phyloP scores from a whole-genome alignment of 176 grass and related monocot species.

The Rhynchospora breviuscula region DNA sequence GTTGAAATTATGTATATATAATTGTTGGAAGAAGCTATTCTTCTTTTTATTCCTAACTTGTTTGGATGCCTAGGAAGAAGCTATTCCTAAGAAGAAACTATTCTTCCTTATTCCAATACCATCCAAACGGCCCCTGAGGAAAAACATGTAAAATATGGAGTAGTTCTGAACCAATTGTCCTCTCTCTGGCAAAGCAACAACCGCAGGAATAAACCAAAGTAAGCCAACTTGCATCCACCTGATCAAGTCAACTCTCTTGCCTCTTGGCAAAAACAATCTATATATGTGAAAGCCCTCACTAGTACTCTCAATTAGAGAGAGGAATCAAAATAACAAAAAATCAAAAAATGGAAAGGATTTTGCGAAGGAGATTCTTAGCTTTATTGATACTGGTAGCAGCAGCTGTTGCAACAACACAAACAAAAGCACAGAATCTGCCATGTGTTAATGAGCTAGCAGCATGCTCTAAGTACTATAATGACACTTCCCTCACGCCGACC shows the following conservation, averaged over 20 bases:
- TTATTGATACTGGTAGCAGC: background rate
- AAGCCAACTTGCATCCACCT: background rate
- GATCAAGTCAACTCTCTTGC: background rate
- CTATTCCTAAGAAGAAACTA: too few relatives aligned
- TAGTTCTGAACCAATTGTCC: background rate
- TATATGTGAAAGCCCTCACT: background rate
- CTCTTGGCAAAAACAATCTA: background rate
- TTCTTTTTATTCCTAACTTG: too few relatives aligned
- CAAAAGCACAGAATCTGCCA: background rate
- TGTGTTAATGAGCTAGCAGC: constrained; percentile 14
- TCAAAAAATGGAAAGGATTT: background rate
- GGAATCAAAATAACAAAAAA: background rate
- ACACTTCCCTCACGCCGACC: background rate
- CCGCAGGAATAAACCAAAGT: background rate
- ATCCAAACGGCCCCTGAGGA: too few relatives aligned
- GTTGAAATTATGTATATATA: too few relatives aligned
- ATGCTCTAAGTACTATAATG: constrained; percentile 13
- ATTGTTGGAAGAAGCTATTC: too few relatives aligned
- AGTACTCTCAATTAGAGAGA: background rate
- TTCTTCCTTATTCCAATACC: too few relatives aligned
- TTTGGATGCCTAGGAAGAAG: too few relatives aligned
- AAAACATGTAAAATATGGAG: background rate
- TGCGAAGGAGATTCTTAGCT: constrained; percentile 3
- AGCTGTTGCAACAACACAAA: background rate
- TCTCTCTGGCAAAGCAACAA: background rate